Evolutionary conservation across 805 yeast genomes (phyloP).

Genomic region (Suhomyces kilbournensis): DNA sequence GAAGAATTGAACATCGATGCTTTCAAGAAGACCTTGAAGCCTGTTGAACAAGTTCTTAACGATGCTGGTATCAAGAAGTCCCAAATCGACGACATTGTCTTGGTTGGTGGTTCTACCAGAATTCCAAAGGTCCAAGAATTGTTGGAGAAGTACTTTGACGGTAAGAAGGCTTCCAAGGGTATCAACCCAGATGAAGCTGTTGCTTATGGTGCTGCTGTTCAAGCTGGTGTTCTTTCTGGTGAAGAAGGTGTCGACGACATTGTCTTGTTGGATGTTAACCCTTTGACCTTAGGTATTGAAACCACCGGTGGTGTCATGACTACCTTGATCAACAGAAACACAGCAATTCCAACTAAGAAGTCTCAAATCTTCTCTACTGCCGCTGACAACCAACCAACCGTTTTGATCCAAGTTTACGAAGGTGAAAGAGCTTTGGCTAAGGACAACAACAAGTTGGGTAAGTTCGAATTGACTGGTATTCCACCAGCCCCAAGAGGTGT

Average conservation of each 20-base stretch:
- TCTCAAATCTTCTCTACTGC: slow-evolving; percentile 98
- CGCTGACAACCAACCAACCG: slow-evolving; percentile 98
- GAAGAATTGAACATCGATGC: slow-evolving; percentile 46
- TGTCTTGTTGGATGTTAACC: slow-evolving; percentile 94
- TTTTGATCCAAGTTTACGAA: slow-evolving; percentile 98
- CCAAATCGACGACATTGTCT: slow-evolving; percentile 45
- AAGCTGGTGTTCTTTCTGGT: slow-evolving; percentile 98
- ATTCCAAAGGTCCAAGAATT: slow-evolving; percentile 50
- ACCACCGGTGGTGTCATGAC: slow-evolving; percentile 99
- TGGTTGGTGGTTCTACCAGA: slow-evolving; percentile 51
- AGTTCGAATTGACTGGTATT: slow-evolving; percentile 95
- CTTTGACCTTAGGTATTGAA: slow-evolving; percentile 98
- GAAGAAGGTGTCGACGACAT: slow-evolving; percentile 94
- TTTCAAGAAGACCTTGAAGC: slow-evolving; percentile 46
- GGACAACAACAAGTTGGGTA: slow-evolving; percentile 97
- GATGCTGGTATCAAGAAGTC: slow-evolving; percentile 46
- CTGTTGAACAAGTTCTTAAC: slow-evolving; percentile 45
- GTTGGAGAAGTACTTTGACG: slow-evolving; percentile 44
- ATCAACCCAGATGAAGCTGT: slow-evolving; percentile 51
- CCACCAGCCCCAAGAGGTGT: slow-evolving; percentile 99
- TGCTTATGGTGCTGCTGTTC: slow-evolving; percentile 84
- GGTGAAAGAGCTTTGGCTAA: slow-evolving; percentile 99
- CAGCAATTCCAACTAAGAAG: slow-evolving; percentile 98
- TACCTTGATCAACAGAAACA: slow-evolving; percentile 98
- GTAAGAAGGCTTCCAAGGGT: slow-evolving; percentile 48